phyloP scores from a whole-genome alignment of 1,284 basidiomycete species.

The Rhodotorula sp. region DNA sequence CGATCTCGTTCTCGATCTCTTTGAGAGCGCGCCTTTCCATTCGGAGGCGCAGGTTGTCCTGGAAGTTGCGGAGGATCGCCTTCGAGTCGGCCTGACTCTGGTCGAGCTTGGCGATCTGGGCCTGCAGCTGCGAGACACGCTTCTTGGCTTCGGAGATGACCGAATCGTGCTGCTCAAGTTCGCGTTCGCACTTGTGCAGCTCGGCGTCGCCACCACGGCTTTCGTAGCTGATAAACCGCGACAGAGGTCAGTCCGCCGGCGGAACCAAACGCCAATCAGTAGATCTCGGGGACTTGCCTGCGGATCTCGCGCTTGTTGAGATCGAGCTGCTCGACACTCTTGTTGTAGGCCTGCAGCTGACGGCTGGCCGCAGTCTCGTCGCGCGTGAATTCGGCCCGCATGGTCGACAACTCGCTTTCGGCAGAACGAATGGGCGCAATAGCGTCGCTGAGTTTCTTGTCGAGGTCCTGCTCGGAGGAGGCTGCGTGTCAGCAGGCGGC shows the following conservation, averaged over 20 bases:
- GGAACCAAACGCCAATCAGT: background rate
- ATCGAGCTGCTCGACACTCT: slow-evolving; percentile 64
- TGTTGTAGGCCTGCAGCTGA: slow-evolving; percentile 64
- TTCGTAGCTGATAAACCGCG: slow-evolving; percentile 62
- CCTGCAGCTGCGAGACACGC: slow-evolving; percentile 56
- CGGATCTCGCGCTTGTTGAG: slow-evolving; percentile 54
- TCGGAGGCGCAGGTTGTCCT: slow-evolving; percentile 80
- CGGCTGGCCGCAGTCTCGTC: slow-evolving; percentile 60
- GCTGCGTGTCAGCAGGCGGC: too few relatives aligned
- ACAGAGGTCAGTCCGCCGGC: background rate
- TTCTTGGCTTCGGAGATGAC: slow-evolving; percentile 45
- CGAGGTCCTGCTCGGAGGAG: slow-evolving; percentile 59
- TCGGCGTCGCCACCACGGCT: slow-evolving; percentile 65
- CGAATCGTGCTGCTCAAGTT: slow-evolving; percentile 55
- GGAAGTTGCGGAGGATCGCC: slow-evolving; percentile 61
- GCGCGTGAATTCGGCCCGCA: slow-evolving; percentile 59
- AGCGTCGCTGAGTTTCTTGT: slow-evolving; percentile 62
- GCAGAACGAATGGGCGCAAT: slow-evolving; percentile 67
- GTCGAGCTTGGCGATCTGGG: slow-evolving; percentile 55
- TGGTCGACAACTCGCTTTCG: slow-evolving; percentile 61
- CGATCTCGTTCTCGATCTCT: slow-evolving; percentile 69
- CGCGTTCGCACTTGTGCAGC: slow-evolving; percentile 63
- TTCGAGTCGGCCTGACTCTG: slow-evolving; percentile 50
- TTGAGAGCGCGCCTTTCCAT: slow-evolving; percentile 67
- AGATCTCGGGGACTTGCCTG: slow-evolving; percentile 47